Conservation (phyloP, 176 grass and related monocot genomes). For the Carex kokanica region DNA sequence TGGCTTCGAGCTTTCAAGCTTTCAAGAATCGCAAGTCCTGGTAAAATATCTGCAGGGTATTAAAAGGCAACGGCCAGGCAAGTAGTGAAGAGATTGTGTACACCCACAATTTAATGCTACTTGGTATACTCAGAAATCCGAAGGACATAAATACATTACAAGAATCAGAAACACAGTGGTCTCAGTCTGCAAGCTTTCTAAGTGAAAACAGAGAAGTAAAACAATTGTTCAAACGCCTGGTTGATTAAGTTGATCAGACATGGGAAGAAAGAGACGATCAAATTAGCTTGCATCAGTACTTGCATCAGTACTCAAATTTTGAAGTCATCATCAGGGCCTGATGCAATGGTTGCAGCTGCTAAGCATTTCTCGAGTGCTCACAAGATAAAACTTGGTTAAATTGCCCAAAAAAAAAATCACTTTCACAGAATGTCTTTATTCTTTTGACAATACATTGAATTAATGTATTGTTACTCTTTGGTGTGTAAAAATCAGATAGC, state of each 20-base stretch:
- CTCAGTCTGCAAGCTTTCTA: background rate
- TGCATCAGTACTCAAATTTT: background rate
- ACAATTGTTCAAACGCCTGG: background rate
- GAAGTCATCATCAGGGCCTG: background rate
- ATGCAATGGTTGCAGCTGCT: conserved; percentile 15
- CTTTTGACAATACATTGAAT: background rate
- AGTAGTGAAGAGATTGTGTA: no score
- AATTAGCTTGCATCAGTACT: background rate
- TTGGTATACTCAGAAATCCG: background rate
- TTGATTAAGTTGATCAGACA: background rate
- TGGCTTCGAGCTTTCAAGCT: background rate
- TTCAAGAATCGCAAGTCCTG: no score
- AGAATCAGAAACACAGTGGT: conserved; percentile 9
- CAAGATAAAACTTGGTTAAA: conserved; percentile 22
- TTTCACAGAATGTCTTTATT: background rate
- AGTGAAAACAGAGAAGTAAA: background rate
- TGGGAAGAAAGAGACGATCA: background rate
- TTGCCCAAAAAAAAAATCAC: background rate
- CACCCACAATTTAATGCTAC: no score
- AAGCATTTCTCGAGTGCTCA: conserved; percentile 36
- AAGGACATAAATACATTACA: background rate
- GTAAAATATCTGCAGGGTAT: no score
- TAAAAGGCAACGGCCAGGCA: no score
- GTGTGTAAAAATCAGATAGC: background rate
- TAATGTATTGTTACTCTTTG: background rate